Percentiles rank a stretch among this genome's conserved stretches.
Conservation (phyloP, 116 monocot genomes). For the Posidonia oceanica region DNA sequence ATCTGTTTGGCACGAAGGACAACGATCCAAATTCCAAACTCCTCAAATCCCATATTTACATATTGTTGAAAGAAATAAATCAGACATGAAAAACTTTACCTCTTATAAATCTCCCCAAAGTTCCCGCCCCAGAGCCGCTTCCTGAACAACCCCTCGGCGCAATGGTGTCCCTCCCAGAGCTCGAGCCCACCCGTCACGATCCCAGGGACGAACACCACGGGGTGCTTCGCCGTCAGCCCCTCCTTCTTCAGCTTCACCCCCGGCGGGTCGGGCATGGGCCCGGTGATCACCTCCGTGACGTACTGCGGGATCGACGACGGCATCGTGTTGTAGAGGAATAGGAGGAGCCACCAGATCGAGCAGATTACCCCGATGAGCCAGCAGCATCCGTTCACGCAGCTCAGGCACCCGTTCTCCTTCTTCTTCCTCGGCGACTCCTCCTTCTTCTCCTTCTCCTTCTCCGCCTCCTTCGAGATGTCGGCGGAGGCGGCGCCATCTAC, state of each 20-base stretch:
- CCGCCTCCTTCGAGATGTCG: conserved; percentile 1
- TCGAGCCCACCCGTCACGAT: conserved; percentile 96
- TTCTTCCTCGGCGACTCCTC: conserved; percentile 6
- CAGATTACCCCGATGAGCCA: conserved; percentile 78
- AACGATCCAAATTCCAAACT: too few relatives aligned
- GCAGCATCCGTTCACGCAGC: conserved; percentile 72
- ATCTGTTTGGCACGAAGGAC: too few relatives aligned
- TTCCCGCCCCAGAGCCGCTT: conserved; percentile 95
- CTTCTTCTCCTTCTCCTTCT: background rate
- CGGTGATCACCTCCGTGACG: conserved; percentile 87
- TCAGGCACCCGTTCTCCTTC: conserved; percentile 26
- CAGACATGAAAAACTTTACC: conserved; percentile 22
- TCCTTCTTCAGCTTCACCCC: conserved; percentile 87
- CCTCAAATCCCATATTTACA: too few relatives aligned
- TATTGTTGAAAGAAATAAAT: background rate
- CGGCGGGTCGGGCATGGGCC: conserved; percentile 82
- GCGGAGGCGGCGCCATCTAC: background rate
- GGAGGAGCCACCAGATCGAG: conserved; percentile 73
- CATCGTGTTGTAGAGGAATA: conserved; percentile 92
- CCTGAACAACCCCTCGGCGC: conserved; percentile 87
- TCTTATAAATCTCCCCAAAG: conserved; percentile 89
- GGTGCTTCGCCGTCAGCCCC: conserved; percentile 65
- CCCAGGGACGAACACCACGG: conserved; percentile 97
- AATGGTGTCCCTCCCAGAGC: conserved; percentile 93
- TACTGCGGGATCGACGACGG: conserved; percentile 92